phyloP scores from a whole-genome alignment of 2,329 filamentous ascomycete genomes.

The Leptographium flavum region DNA sequence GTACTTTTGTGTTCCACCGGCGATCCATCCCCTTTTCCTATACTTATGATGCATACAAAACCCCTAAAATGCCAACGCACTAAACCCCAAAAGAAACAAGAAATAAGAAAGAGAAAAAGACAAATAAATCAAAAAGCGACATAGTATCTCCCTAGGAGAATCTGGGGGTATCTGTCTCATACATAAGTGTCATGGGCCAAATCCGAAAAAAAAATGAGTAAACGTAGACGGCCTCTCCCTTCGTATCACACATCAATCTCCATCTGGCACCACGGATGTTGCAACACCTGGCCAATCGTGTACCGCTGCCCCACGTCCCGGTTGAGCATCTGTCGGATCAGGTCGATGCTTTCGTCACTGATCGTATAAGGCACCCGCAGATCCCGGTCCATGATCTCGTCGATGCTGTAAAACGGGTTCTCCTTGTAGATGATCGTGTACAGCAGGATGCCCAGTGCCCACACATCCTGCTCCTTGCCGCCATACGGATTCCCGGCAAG shows the following conservation, averaged over 20 bases:
- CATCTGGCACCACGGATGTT: slow-evolving; percentile 63
- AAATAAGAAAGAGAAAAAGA: no score
- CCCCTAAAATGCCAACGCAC: neutral
- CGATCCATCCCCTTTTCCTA: neutral
- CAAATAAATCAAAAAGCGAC: neutral
- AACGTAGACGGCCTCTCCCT: neutral
- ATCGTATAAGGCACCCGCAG: slow-evolving; percentile 77
- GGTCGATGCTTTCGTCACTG: slow-evolving; percentile 83
- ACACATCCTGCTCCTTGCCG: slow-evolving; percentile 95
- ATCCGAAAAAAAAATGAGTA: neutral
- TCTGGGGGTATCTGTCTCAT: slow-evolving; percentile 3
- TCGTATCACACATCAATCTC: neutral
- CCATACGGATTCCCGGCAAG: slow-evolving; percentile 82
- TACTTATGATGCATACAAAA: neutral
- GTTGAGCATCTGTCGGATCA: slow-evolving; percentile 85
- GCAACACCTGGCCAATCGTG: slow-evolving; percentile 75
- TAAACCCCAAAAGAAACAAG: neutral
- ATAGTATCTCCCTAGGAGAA: neutral
- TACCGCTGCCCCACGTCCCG: slow-evolving; percentile 71
- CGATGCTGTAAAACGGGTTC: slow-evolving; percentile 97
- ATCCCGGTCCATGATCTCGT: slow-evolving; percentile 98
- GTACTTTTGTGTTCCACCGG: no score
- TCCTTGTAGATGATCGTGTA: slow-evolving; percentile 99
- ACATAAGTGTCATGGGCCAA: neutral
- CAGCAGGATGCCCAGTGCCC: slow-evolving; percentile 89